Evolutionary conservation across 2,329 filamentous ascomycete genomes (phyloP), one percentile per base, ranked within the genome.

Genomic region (Cytospora leucostoma): DNA sequence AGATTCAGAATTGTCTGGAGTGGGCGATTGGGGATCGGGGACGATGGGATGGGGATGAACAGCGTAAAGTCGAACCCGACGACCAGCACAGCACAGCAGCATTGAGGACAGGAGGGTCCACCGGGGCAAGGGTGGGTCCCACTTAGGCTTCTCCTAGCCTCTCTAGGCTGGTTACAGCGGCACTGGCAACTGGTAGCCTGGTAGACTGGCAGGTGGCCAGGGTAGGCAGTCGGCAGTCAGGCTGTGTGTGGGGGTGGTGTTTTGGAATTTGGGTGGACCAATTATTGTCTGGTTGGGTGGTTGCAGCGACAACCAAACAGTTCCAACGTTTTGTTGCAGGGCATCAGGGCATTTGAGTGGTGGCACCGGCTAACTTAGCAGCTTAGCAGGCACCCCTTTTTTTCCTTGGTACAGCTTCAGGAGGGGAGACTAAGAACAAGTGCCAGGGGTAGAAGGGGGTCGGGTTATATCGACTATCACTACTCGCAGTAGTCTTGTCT

Each of bases 81-180:
- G 44, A 47, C 44, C 44, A 53, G 51, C 59, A 52, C 59, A 55
- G 59, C 59, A 52, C n/a, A 61, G 59, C 27, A 27, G 27, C 27
- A 27, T 27, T 27, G 27, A 27, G 27, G 27, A 27, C 27, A 33
- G 51, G 40, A 40, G 58, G 54, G 38, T 61, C 37, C 51, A 55
- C 51, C 35, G 59, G 58, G 54, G 59, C 50, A 51, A 12, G 12
- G 34, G 56, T 27, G 44, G 44, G 59, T 55, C 51, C 51, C 57
- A 59, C 57, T 53, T 44, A 35, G 44, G 44, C 34, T 27, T 27
- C 27, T 27, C 27, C 27, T 27, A 27, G 21, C 59, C 51, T 37
- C 51, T 61, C 58, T 61, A 38, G 50, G 53, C 51, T 53, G 40
- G 59, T 32, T 44, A 37, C 40, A 15, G 51, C 59, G 19, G 59